Conservation (phyloP, 2,329 filamentous ascomycete species). For the Amauroascus niger region DNA sequence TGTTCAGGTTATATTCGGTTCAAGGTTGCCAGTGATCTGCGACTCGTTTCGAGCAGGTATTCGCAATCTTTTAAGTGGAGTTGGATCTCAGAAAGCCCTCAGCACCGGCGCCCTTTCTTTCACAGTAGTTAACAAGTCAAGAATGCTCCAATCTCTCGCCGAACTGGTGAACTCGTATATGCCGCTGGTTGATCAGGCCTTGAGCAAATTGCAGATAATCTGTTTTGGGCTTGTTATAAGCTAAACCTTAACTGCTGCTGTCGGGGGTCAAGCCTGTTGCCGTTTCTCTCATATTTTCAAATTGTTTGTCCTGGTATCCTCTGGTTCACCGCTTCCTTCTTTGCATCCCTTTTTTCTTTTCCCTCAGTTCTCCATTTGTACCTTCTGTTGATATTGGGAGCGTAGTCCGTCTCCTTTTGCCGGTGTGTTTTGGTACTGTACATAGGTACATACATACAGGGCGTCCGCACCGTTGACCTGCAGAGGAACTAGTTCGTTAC, state of each 20-base stretch:
- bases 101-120: not conserved
- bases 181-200: not conserved
- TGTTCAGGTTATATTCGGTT: too few species aligned
- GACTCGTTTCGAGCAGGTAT: not conserved
- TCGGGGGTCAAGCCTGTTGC: slow-evolving; percentile 11
- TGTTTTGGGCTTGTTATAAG: slow-evolving; percentile 3
- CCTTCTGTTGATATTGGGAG: not conserved
- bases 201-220: slow-evolving; percentile 6
- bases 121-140: not conserved
- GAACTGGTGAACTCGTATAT: slow-evolving; percentile 6
- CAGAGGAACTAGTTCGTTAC: not conserved
- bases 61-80: not conserved
- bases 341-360: slow-evolving; percentile 2
- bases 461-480: not conserved
- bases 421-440: slow-evolving; percentile 1
- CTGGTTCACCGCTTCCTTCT: slow-evolving; percentile 9
- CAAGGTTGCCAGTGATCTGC: slow-evolving; percentile 1
- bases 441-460: too few species aligned
- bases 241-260: slow-evolving; percentile 9
- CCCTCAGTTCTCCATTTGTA: not conserved
- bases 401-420: not conserved
- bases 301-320: not conserved
- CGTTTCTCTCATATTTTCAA: not conserved
- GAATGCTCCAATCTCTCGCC: not conserved
- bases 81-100: not conserved